These are phyloP conservation scores for Strigomonas culicis DNA, from an alignment of 208 protist species.

Conservation along the genomic window DNA sequence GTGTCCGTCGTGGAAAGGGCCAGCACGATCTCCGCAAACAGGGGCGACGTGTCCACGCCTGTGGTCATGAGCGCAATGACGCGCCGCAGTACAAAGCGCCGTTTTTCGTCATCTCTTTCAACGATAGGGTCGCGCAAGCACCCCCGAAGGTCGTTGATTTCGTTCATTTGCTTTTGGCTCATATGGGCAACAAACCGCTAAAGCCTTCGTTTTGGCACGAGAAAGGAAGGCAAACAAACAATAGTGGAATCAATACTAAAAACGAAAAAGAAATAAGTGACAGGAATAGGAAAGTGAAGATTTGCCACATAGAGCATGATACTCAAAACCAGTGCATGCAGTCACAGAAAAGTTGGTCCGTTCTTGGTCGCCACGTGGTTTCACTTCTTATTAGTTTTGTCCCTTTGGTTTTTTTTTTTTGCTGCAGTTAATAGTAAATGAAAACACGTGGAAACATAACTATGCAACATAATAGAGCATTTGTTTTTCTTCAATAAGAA, in stretches of 20 bases:
- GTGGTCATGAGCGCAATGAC: slow-evolving; percentile 95
- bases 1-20: slow-evolving; percentile 90
- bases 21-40: slow-evolving; percentile 93
- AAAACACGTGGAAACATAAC: too few relatives aligned
- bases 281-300: neutral
- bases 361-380: too few relatives aligned
- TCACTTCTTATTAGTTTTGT: too few relatives aligned
- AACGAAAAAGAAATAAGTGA: slow-evolving; percentile 10
- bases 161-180: slow-evolving; percentile 18
- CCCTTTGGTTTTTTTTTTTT: neutral
- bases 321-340: too few relatives aligned
- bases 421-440: too few relatives aligned
- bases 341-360: too few relatives aligned
- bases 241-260: neutral
- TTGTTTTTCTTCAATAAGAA: too few relatives aligned
- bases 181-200: neutral
- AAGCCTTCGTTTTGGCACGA: too few relatives aligned
- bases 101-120: slow-evolving; percentile 35
- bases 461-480: too few relatives aligned
- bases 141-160: slow-evolving; percentile 40
- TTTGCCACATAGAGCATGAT: neutral
- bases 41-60: slow-evolving; percentile 93
- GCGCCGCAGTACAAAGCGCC: slow-evolving; percentile 79
- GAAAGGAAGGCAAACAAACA: slow-evolving; percentile 2
- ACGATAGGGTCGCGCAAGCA: slow-evolving; percentile 33